Evolutionary conservation across 106 monocot species (phyloP), one percentile per base, ranked within the genome.

Genomic region (Dactylorhiza incarnata): DNA sequence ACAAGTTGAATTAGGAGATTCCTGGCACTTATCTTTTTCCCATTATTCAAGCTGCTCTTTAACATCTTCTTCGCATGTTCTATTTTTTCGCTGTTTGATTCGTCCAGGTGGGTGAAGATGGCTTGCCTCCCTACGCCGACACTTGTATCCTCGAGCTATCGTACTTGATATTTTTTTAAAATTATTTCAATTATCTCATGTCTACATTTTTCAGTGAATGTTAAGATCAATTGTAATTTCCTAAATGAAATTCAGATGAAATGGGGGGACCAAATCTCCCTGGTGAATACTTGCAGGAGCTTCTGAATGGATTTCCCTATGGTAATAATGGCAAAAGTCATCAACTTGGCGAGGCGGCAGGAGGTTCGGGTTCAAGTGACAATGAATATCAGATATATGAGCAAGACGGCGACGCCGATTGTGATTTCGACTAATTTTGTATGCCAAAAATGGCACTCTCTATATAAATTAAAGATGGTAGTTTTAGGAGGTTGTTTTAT

Each of bases 271-370:
- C 5, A 8, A 69, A 15, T 15, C 9, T 69, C 69, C 45, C 45
- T 45, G 45, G 45, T 46, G 69, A 69, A 69, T 69, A 69, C 45
- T 46, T 69, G 45, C 69, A 69, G 45, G 69, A 69, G 45, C 69
- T 69, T 45, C 69, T 69, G 7, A 46, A 17, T 69, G 69, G 45
- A 46, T 69, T 69, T 46, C 12, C 69, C 44, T 17, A 8, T 7
- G 45, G 43, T 45, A 46, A 69, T 24, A 24, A 44, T 6, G 46
- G 69, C 11, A 37, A n/a, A 14, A 26, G 13, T 6, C 24, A 45
- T 43, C 69, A 69, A 1, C 6, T 14, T 46, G 44, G 15, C 5
- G 68, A 68, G 43, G 37, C 29, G 15, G 23, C 10, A 13, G 9
- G 20, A 13, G 43, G 43, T 6, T 9, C 4, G 29, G 69, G 69